phyloP scores from a whole-genome alignment of 305 asterid genomes.

The Solanum hybrid region DNA sequence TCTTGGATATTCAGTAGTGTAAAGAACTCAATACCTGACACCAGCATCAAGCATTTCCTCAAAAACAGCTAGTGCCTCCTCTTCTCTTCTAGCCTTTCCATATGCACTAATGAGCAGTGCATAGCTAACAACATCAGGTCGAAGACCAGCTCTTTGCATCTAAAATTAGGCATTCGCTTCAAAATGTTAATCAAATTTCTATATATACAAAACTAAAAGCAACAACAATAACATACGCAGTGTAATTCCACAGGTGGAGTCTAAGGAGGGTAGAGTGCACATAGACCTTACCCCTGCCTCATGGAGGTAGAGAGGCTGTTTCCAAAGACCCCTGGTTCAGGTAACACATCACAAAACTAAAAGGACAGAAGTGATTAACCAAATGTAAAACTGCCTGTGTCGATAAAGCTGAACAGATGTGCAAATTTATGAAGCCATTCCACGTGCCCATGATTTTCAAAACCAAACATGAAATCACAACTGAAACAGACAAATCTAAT shows the following conservation, averaged over 20 bases:
- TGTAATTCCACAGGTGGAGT: not conserved
- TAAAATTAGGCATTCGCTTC: constrained; percentile 19
- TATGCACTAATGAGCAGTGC: constrained; percentile 75
- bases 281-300: not conserved
- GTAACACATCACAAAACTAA: not conserved
- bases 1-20: not conserved
- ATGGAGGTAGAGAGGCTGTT: not conserved
- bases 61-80: constrained; percentile 91
- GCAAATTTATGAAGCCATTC: not conserved
- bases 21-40: constrained; percentile 48
- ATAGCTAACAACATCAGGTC: constrained; percentile 90
- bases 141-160: constrained; percentile 79
- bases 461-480: not conserved
- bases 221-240: not conserved
- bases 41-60: constrained; percentile 99
- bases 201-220: constrained; percentile 7
- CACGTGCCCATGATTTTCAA: not conserved
- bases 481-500: not conserved
- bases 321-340: not conserved
- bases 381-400: not conserved
- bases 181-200: constrained; percentile 13
- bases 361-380: not conserved
- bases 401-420: not conserved
- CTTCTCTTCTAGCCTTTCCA: constrained; percentile 98
- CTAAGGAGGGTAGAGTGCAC: not conserved